These are phyloP conservation scores for Inosperma sp. DNA, from an alignment of 768 basidiomycete genomes.

Conservation along the genomic window DNA sequence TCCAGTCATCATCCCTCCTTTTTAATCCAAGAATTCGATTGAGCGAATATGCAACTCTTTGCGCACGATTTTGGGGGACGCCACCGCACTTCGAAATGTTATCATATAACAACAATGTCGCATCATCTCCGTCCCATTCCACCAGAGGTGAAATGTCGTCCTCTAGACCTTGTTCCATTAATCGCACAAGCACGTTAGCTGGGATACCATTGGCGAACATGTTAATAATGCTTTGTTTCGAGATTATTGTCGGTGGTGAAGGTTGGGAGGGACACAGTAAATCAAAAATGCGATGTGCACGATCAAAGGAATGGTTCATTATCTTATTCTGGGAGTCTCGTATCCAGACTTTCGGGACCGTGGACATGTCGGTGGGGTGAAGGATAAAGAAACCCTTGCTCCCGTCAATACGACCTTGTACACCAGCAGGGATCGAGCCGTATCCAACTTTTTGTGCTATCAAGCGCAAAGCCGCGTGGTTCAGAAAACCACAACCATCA, in stretches of 20 bases:
- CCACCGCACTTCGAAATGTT: conserved; percentile 44
- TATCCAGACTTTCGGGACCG: conserved; percentile 53
- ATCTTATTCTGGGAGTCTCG: conserved; percentile 62
- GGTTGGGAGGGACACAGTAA: conserved; percentile 49
- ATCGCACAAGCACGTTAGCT: conserved; percentile 35
- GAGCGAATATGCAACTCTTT: conserved; percentile 42
- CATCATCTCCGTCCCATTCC: conserved; percentile 45
- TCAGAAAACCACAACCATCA: conserved; percentile 72
- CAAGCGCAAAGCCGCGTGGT: conserved; percentile 43
- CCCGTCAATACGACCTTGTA: conserved; percentile 57
- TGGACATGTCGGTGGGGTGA: conserved; percentile 42
- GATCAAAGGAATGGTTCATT: conserved; percentile 30
- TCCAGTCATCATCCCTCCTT: conserved; percentile 29
- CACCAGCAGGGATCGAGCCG: conserved; percentile 42
- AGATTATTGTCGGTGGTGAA: conserved; percentile 39
- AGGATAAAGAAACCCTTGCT: conserved; percentile 59
- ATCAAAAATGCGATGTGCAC: conserved; percentile 59
- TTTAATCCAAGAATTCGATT: conserved; percentile 57
- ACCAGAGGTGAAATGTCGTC: conserved; percentile 47
- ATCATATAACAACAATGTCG: conserved; percentile 47
- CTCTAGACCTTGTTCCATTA: conserved; percentile 49
- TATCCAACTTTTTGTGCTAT: conserved; percentile 38
- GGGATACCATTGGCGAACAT: conserved; percentile 56
- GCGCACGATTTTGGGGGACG: conserved; percentile 42
- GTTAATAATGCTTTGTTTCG: conserved; percentile 56